Evolutionary conservation across 768 basidiomycete genomes (phyloP), one percentile per base, ranked within the genome.

Genomic region (Auriscalpium orientale): DNA sequence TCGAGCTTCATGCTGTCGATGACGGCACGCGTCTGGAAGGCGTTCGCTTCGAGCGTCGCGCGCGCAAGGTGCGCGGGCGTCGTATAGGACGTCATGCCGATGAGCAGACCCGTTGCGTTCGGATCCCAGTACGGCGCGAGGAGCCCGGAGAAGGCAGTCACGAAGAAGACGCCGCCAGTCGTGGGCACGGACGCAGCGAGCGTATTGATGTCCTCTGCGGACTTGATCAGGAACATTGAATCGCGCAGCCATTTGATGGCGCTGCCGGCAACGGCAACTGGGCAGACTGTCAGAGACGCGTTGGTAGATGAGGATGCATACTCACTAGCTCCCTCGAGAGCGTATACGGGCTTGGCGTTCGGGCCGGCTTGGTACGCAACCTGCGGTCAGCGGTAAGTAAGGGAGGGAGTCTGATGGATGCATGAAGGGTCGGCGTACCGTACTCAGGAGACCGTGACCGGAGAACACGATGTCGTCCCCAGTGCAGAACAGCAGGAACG

Each of bases 121-220:
- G 92, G 83, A 69, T 99, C 97, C 97, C 97, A 98, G 72, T 92
- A 97, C 7, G 97, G 97, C 18, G 97, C 97, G 28, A 99, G 83
- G 22, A 99, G 78, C 54, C 97, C 97, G 43, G 87, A 88, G 75
- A 99, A 98, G 8, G 93, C 95, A 1, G 95, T 95, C 37, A 98
- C 95, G 65, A 98, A 99, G 74, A 91, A 98, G 34, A 97, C 79
- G 8, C 95, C 95, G 37, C 90, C 95, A 0, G 91, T 86, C 62
- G 86, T 82, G 6, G 80, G 71, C 48, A 86, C 92, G 37, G 83
- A 79, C 3, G 78, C 81, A 2, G 92, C 95, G 35, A 98, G 80
- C 7, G 75, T 77, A 66, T 98, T 98, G 65, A 98, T 87, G 54
- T 98, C 90, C 16, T 72, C 72, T 0, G 95, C 90, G 28, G 85